A percentile compares a stretch with the other conserved stretches of the same genome.
Evolutionary conservation across 1,284 basidiomycete genomes (phyloP).

Genomic region (Cryptococcus sp.): DNA sequence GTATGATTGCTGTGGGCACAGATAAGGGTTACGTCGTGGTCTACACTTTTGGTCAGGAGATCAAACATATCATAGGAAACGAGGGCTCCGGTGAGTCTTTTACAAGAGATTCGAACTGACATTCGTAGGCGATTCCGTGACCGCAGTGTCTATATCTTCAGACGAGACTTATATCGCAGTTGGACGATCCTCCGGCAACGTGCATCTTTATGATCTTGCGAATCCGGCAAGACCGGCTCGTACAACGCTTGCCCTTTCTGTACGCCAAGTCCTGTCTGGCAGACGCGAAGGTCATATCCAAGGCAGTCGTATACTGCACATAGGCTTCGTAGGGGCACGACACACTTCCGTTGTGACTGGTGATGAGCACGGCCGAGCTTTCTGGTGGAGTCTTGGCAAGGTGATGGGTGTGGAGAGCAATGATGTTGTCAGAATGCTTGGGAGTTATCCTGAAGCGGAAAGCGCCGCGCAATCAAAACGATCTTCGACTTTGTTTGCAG

Average conservation of each 20-base stretch:
- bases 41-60: slow-evolving; percentile 86
- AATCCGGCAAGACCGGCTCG: slow-evolving; percentile 59
- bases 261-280: slow-evolving; percentile 66
- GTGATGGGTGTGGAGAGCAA: slow-evolving; percentile 93
- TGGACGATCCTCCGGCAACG: slow-evolving; percentile 81
- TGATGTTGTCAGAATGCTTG: slow-evolving; percentile 90
- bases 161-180: slow-evolving; percentile 92
- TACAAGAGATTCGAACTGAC: neutral
- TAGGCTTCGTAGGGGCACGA: slow-evolving; percentile 89
- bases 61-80: slow-evolving; percentile 75
- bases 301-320: slow-evolving; percentile 79
- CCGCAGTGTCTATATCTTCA: slow-evolving; percentile 84
- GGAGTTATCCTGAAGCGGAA: slow-evolving; percentile 72
- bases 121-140: slow-evolving; percentile 61
- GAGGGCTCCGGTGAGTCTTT: slow-evolving; percentile 63
- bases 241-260: slow-evolving; percentile 36
- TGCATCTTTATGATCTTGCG: slow-evolving; percentile 83
- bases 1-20: slow-evolving; percentile 87
- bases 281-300: slow-evolving; percentile 88
- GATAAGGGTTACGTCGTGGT: slow-evolving; percentile 75
- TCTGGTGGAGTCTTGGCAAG: slow-evolving; percentile 93
- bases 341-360: slow-evolving; percentile 93
- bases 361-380: slow-evolving; percentile 87
- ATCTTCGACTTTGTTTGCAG: slow-evolving; percentile 69
- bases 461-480: slow-evolving; percentile 35